Conservation (phyloP, 2,329 filamentous ascomycete species). For the Thielaviopsis cerberus region DNA sequence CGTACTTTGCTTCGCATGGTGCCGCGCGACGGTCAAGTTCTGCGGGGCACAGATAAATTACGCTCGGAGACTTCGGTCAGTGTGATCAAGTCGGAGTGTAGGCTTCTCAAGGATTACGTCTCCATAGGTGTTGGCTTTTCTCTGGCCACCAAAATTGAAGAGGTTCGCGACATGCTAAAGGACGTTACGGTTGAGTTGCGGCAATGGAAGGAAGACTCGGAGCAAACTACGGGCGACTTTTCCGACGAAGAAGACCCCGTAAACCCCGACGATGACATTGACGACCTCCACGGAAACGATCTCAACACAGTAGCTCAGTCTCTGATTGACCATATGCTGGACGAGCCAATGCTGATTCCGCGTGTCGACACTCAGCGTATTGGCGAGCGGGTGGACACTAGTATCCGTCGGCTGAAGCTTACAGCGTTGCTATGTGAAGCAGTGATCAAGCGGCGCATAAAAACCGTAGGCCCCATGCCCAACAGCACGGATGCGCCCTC, state of each 20-base stretch:
- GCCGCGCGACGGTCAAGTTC: slow-evolving; percentile 35
- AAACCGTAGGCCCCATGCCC: slow-evolving; percentile 30
- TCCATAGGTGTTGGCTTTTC: background rate
- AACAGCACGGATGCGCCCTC: slow-evolving; percentile 19
- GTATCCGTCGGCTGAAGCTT: slow-evolving; percentile 47
- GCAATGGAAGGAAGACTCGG: slow-evolving; percentile 61
- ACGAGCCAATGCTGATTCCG: slow-evolving; percentile 40
- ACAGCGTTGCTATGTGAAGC: slow-evolving; percentile 51
- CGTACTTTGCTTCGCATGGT: slow-evolving; percentile 41
- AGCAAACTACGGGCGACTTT: slow-evolving; percentile 25
- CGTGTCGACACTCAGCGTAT: slow-evolving; percentile 44
- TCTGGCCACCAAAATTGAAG: background rate
- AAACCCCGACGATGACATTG: slow-evolving; percentile 21
- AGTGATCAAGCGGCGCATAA: slow-evolving; percentile 49
- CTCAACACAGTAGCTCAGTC: slow-evolving; percentile 25
- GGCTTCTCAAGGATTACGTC: background rate
- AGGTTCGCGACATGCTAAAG: slow-evolving; percentile 51
- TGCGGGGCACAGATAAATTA: slow-evolving; percentile 15
- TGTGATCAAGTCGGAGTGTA: background rate
- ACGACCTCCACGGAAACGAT: slow-evolving; percentile 25
- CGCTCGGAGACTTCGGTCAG: background rate
- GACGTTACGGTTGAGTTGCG: slow-evolving; percentile 75
- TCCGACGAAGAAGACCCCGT: slow-evolving; percentile 29
- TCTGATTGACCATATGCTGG: slow-evolving; percentile 51
- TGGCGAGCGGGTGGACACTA: slow-evolving; percentile 44